Evolutionary conservation across 2,329 filamentous ascomycete genomes (phyloP).

Genomic region (Allantophomopsis cytisporea): DNA sequence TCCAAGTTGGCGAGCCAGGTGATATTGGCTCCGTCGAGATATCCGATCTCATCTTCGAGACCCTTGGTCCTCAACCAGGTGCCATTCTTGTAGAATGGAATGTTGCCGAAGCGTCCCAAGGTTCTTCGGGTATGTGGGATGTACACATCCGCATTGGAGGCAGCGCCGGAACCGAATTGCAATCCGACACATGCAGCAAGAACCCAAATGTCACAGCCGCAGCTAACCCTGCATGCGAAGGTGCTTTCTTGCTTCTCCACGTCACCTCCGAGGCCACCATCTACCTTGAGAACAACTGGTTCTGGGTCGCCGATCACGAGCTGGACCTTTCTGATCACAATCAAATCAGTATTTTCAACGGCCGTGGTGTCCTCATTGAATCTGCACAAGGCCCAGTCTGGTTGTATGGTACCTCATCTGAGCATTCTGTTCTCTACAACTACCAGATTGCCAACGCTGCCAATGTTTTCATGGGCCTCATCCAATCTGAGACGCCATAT

Average conservation of each 20-base stretch:
- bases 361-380: conserved; percentile 72
- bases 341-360: conserved; percentile 80
- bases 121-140: conserved; percentile 78
- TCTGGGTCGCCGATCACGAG: conserved; percentile 85
- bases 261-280: conserved; percentile 47
- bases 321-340: conserved; percentile 62
- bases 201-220: conserved; percentile 48
- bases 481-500: conserved; percentile 85
- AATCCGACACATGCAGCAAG: conserved; percentile 69
- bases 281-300: conserved; percentile 84
- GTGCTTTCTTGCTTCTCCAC: conserved; percentile 59
- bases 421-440: conserved; percentile 61
- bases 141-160: conserved; percentile 92
- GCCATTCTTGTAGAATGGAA: conserved; percentile 93
- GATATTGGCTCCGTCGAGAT: conserved; percentile 76
- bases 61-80: conserved; percentile 69
- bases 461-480: conserved; percentile 69
- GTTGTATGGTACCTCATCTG: conserved; percentile 65
- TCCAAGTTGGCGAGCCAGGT: conserved; percentile 68
- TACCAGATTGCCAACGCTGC: conserved; percentile 70
- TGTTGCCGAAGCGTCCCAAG: conserved; percentile 51
- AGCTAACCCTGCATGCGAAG: conserved; percentile 56
- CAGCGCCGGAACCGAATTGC: conserved; percentile 68
- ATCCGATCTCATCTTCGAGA: conserved; percentile 75
- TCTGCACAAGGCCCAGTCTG: conserved; percentile 60